phyloP scores from a whole-genome alignment of 192 early-diverging fungal species.

The Backusella tarrabulga region DNA sequence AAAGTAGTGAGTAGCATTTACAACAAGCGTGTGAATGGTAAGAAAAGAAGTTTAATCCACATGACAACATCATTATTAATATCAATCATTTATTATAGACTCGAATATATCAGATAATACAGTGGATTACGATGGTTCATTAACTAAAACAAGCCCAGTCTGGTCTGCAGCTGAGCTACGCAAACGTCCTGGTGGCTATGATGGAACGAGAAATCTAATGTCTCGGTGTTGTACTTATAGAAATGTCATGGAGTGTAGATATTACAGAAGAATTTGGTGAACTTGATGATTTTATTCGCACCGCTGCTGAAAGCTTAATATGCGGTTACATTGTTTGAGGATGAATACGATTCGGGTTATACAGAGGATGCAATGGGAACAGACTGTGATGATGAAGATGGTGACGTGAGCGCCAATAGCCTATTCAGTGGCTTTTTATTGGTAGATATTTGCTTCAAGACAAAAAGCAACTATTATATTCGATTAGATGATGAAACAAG shows the following conservation, averaged over 20 bases:
- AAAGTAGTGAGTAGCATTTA: conserved; percentile 66
- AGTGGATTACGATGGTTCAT: neutral
- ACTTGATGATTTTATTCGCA: conserved; percentile 47
- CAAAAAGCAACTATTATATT: conserved; percentile 27
- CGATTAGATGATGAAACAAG: conserved; percentile 50
- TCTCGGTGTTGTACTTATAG: conserved; percentile 59
- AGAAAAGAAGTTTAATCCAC: conserved; percentile 3
- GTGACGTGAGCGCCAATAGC: conserved; percentile 19
- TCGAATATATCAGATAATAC: conserved; percentile 20
- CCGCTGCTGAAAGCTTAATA: conserved; percentile 60
- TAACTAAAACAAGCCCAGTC: neutral
- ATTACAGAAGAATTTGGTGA: conserved; percentile 48
- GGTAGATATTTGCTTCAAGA: conserved; percentile 23
- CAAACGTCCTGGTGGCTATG: conserved; percentile 57
- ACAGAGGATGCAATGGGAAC: conserved; percentile 29
- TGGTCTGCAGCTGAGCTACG: conserved; percentile 61
- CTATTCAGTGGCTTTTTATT: conserved; percentile 47
- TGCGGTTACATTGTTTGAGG: conserved; percentile 92
- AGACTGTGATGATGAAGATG: conserved; percentile 30
- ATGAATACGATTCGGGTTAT: conserved; percentile 28
- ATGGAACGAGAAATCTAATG: conserved; percentile 74
- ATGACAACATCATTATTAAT: neutral
- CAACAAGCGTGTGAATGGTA: conserved; percentile 54
- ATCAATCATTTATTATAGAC: conserved; percentile 9
- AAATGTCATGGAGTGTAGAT: conserved; percentile 69